phyloP scores from a whole-genome alignment of 2,329 filamentous ascomycete species.

The Claviceps sp. region DNA sequence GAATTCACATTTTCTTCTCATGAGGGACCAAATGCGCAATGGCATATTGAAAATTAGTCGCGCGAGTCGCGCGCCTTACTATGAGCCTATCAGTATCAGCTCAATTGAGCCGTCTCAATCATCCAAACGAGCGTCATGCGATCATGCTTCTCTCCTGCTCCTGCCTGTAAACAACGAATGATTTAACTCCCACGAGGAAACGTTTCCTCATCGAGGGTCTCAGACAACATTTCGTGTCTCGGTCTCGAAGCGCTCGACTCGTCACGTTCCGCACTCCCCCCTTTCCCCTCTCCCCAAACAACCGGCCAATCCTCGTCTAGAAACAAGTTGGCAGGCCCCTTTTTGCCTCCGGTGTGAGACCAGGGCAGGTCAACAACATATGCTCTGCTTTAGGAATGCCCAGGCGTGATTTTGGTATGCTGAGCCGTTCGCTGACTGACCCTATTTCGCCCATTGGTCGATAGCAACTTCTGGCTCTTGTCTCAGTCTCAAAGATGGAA shows the following conservation, averaged over 20 bases:
- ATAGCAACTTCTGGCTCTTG: background rate
- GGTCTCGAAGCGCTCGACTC: slow-evolving; percentile 1
- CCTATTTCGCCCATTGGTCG: background rate
- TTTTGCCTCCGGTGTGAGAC: background rate
- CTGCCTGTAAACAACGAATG: background rate
- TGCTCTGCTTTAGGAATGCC: background rate
- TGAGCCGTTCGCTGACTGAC: background rate
- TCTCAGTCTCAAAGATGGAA: background rate
- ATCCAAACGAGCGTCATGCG: background rate
- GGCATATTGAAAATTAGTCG: background rate
- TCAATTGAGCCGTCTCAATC: background rate
- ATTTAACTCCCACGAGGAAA: slow-evolving; percentile 1
- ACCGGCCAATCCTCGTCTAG: background rate
- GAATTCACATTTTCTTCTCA: background rate
- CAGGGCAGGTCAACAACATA: background rate
- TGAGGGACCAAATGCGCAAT: background rate
- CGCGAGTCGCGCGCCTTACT: background rate
- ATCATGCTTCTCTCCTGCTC: background rate
- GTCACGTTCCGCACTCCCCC: background rate
- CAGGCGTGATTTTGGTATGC: background rate
- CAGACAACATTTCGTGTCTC: slow-evolving; percentile 1
- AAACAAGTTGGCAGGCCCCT: background rate
- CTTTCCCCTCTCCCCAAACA: background rate
- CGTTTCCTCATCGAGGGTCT: background rate
- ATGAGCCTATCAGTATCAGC: no score